Base-by-base conservation (phyloP, 164 flowering plant genomes). In the Sextonia rubra region DNA sequence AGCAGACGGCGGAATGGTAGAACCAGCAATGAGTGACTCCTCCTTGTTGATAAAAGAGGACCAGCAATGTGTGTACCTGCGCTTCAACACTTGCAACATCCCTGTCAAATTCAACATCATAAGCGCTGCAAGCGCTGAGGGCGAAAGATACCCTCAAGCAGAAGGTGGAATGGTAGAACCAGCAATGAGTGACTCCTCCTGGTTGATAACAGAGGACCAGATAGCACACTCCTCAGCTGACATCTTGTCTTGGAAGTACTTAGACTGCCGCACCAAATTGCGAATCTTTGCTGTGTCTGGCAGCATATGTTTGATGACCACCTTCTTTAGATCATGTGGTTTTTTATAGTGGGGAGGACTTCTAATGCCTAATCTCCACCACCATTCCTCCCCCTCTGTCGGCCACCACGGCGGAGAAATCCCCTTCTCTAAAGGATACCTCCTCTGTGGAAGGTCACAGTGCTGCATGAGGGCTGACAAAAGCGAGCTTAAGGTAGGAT, bases 361-460 rank as follows among this genome's bases (percentile, higher is more conserved):
- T 32, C 44, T 1, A 32, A 89, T 64, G n/a, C 88, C 84, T 76
- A 86, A 27, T 26, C 83, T 82, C 1, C 84, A 77, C 91, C 94
- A 90, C 94, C 94, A 90, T 11, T 83, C 87, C 79, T 88, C 94
- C 20, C 69, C 73, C 18, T 90, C 90, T 12, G 85, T 77, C 0
- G 94, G 94, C 94, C 94, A 90, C 94, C 94, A 90, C 3, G 91
- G 91, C 1, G 93, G 94, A 0, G 90, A 47, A 73, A 89, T 78
- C 26, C 90, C 94, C 76, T 88, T 88, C 78, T 88, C 92, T 79
- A 88, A 68, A 0, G 91, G 94, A 71, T 85, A 90, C 62, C 87
- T 80, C 82, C 94, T 77, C 83, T 90, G 92, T 0, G 94, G 94
- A 0, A 92, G 92, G 47, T 90, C 89, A 76, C 94, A 90, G 77